Base-by-base conservation (phyloP, 106 monocot genomes). In the Acanthochlamys bracteata region DNA sequence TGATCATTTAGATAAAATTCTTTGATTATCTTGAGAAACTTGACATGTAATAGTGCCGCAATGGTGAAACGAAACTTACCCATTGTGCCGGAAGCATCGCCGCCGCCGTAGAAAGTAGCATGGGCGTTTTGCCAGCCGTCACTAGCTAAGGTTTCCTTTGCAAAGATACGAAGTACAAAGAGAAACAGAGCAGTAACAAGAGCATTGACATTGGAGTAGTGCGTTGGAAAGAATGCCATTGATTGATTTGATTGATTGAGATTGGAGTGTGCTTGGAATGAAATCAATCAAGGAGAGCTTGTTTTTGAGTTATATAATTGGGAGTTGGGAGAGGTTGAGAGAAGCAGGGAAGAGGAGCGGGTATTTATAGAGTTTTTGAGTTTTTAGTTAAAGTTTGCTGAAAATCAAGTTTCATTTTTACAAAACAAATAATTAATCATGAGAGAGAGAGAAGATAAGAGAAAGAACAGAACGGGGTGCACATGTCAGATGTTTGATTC, bases 61-160 rank as follows among this genome's bases (percentile, higher is more conserved):
- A 49, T 14, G 17, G 2, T 14, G 17, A 49, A 49, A 4, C 3
- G 1, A 14, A 17, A 60, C 45, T 25, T 61, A 76, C 82, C 86
- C 82, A 86, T 82, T 33, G 82, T 86, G 63, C 82, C 82, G 25
- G 82, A 70, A 11, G 82, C 86, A 53, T 83, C 82, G 23, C 82
- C 59, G 24, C 82, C 86, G 19, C 86, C 82, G 47, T 83, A 82
- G 70, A 82, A 86, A 7, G 82, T 83, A 25, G 82, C 79, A 47
- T 76, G 79, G 7, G 54, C 82, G 55, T 40, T 61, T 68, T 83
- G 22, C 82, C 79, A 79, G 12, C 56, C 71, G 39, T 24, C 67
- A 43, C 71, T 39, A 25, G 41, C 66, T 24, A 54, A 27, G 53
- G 62, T 17, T 12, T 13, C 39, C 13, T 27, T 39, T 40, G 57